These are phyloP conservation scores for Novakomyces olei DNA, from an alignment of 805 yeast genomes.

Conservation along the genomic window DNA sequence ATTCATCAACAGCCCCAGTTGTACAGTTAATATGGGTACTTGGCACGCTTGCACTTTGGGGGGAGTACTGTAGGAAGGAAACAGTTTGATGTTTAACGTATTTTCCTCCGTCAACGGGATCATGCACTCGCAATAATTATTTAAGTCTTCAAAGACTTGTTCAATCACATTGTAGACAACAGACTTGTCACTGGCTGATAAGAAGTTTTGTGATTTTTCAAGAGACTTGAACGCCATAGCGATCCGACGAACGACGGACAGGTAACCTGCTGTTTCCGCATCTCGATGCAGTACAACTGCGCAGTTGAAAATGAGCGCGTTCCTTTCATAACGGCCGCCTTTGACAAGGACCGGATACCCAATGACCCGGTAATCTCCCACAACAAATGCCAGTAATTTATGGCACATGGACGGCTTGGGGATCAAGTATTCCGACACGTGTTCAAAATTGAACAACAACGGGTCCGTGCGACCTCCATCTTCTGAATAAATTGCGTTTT, in stretches of 20 bases:
- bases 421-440: slow-evolving; percentile 71
- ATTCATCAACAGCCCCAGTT: slow-evolving; percentile 49
- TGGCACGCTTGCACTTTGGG: slow-evolving; percentile 55
- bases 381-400: slow-evolving; percentile 49
- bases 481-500: slow-evolving; percentile 26
- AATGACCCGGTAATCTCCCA: slow-evolving; percentile 45
- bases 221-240: slow-evolving; percentile 70
- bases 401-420: slow-evolving; percentile 88
- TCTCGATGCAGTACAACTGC: slow-evolving; percentile 75
- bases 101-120: slow-evolving; percentile 81
- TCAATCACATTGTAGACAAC: slow-evolving; percentile 58
- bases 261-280: slow-evolving; percentile 66
- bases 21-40: slow-evolving; percentile 81
- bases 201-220: slow-evolving; percentile 66
- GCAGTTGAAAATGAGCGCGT: slow-evolving; percentile 79
- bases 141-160: slow-evolving; percentile 83
- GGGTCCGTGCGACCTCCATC: slow-evolving; percentile 13
- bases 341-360: slow-evolving; percentile 79
- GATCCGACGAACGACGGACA: slow-evolving; percentile 58
- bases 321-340: slow-evolving; percentile 58
- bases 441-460: slow-evolving; percentile 52
- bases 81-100: slow-evolving; percentile 78
- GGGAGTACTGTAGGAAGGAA: slow-evolving; percentile 70
- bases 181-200: slow-evolving; percentile 32
- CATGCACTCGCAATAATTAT: slow-evolving; percentile 86